Base-by-base conservation (phyloP, 208 protist genomes). In the Acanthamoeba triangularis region DNA sequence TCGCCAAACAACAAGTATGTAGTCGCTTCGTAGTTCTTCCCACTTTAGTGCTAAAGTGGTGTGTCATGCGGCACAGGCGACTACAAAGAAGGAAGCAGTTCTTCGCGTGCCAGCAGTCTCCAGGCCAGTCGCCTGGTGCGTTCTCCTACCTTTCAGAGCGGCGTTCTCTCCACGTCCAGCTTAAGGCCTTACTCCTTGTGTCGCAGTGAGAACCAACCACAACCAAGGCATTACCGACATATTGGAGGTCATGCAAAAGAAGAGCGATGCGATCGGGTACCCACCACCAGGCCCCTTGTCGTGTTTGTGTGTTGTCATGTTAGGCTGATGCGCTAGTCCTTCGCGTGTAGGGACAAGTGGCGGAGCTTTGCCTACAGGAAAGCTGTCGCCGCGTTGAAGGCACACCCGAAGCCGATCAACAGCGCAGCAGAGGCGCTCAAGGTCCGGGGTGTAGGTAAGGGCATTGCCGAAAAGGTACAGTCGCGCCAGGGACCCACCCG, bases 61-160 rank as follows among this genome's bases (percentile, higher is more conserved):
- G n/a, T n/a, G n/a, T n/a, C 41, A 4, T 4, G 4, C 41, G 41
- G 41, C 7, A 16, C 74, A 88, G 80, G 52, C 80, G 80, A 41
- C 80, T 93, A 28, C 56, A 93, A 35, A 10, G 59, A 37, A 28
- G 87, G 28, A 93, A 76, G 61, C 33, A 37, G 30, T 93, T 78
- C 87, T 93, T 78, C 74, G 87, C 87, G n/a, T 93, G 87, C 65
- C 87, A 93, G 65, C 87, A 93, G 47, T 93, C 87, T 5, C 87
- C 87, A 41, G 65, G 67, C 59, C 23, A 93, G 33, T 56, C 87
- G 2, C 87, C 87, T 13, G 65, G 63, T 76, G 41, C 41, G 41
- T 44, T 44, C 41, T 4, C 41, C 1, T 44, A 4, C 41, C 4
- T 4, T 4, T 4, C 4, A n/a, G 1, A 1, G 41, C 41, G 4